Conservation (phyloP, 257 asterid genomes). For the Cynanchum wilfordii region DNA sequence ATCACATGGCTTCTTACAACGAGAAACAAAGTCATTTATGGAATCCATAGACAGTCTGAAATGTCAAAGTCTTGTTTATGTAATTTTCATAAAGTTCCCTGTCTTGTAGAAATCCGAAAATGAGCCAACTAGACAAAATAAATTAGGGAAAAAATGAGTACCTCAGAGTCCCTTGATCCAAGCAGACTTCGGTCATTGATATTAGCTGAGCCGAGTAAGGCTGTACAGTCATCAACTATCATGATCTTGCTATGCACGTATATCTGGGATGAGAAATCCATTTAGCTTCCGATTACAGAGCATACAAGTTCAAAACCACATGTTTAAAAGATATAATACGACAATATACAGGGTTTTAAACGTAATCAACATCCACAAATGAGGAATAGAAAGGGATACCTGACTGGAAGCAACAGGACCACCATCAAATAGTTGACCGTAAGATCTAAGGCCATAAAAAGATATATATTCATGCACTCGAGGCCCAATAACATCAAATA, state of each 20-base stretch:
- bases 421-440: slow-evolving; percentile 70
- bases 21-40: neutral
- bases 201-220: slow-evolving; percentile 88
- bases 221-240: slow-evolving; percentile 72
- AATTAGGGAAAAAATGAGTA: slow-evolving; percentile 25
- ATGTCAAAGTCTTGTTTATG: neutral
- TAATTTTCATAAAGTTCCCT: neutral
- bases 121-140: neutral
- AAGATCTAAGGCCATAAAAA: slow-evolving; percentile 77
- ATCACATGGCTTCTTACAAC: neutral
- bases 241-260: slow-evolving; percentile 97
- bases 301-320: neutral
- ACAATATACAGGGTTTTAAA: too few relatives aligned
- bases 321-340: too few relatives aligned
- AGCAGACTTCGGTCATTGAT: slow-evolving; percentile 91
- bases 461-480: slow-evolving; percentile 79
- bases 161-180: slow-evolving; percentile 99
- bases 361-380: neutral
- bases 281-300: neutral
- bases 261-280: slow-evolving; percentile 35
- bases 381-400: slow-evolving; percentile 33
- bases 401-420: slow-evolving; percentile 90
- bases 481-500: slow-evolving; percentile 62
- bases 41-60: neutral
- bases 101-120: neutral